Percentiles rank a stretch among this genome's conserved stretches.
Conservation (phyloP, 2,329 filamentous ascomycete genomes). For the Aspergillus calidoustus region DNA sequence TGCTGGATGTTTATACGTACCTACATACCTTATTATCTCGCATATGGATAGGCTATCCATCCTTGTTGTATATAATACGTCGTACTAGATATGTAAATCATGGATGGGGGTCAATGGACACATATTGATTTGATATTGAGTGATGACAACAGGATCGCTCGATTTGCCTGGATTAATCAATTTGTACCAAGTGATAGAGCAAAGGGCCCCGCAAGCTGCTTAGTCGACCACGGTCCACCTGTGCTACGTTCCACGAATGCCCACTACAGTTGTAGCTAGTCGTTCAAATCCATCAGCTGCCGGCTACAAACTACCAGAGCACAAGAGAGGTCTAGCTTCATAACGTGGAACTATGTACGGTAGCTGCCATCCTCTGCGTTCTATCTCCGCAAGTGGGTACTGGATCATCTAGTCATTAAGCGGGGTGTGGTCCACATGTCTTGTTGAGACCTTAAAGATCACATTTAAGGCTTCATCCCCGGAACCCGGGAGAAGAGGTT, state of each 20-base stretch:
- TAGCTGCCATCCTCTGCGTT: neutral
- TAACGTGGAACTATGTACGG: neutral
- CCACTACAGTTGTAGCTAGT: neutral
- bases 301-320: neutral
- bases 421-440: neutral
- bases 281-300: neutral
- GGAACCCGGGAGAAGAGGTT: conserved; percentile 16
- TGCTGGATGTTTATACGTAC: neutral
- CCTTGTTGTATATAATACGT: neutral
- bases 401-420: neutral
- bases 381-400: neutral
- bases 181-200: neutral
- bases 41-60: neutral
- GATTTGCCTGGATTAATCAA: neutral
- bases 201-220: neutral
- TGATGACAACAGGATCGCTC: neutral
- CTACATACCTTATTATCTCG: neutral
- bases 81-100: conserved; percentile 1
- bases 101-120: neutral
- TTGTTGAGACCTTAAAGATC: neutral
- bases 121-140: neutral
- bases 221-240: neutral
- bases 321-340: neutral
- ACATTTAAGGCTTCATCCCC: conserved; percentile 17
- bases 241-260: neutral